These are phyloP conservation scores for Cocos nucifera DNA, from an alignment of 176 grass and related monocot genomes.

Conservation along the genomic window DNA sequence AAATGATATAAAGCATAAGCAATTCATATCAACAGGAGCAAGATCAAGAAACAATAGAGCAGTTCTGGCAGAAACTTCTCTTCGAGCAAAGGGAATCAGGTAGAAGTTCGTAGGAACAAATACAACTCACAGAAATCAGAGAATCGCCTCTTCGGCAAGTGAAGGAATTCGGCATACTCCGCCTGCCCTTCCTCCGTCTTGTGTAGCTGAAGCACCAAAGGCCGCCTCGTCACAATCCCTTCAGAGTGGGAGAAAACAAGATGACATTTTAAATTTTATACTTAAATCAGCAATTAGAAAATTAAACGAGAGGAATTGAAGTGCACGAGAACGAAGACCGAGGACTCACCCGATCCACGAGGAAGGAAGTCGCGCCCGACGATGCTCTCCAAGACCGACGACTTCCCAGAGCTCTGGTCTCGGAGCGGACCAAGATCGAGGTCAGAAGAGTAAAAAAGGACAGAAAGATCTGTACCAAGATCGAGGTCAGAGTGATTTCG, in stretches of 20 bases:
- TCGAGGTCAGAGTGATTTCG: too few relatives aligned
- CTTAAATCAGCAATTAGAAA: background rate
- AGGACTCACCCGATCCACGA: constrained; percentile 57
- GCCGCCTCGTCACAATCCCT: constrained; percentile 96
- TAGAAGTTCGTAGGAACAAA: background rate
- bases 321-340: background rate
- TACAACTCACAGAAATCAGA: constrained; percentile 52
- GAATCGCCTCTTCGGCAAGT: constrained; percentile 56
- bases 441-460: constrained; percentile 4
- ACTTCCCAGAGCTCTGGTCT: constrained; percentile 80
- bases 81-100: too few relatives aligned
- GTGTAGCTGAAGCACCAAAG: constrained; percentile 81
- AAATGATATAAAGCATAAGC: too few relatives aligned
- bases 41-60: too few relatives aligned
- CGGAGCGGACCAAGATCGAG: background rate
- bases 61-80: too few relatives aligned
- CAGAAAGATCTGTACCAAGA: background rate
- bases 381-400: constrained; percentile 90
- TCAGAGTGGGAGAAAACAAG: background rate
- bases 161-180: constrained; percentile 80
- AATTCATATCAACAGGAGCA: too few relatives aligned
- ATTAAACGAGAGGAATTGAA: background rate
- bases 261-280: too few relatives aligned
- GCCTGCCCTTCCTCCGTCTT: constrained; percentile 50
- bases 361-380: constrained; percentile 95